A percentile compares a stretch with the other conserved stretches of the same genome.
phyloP scores from a whole-genome alignment of 2,329 filamentous ascomycete species.

The Trichoderma hamatum region DNA sequence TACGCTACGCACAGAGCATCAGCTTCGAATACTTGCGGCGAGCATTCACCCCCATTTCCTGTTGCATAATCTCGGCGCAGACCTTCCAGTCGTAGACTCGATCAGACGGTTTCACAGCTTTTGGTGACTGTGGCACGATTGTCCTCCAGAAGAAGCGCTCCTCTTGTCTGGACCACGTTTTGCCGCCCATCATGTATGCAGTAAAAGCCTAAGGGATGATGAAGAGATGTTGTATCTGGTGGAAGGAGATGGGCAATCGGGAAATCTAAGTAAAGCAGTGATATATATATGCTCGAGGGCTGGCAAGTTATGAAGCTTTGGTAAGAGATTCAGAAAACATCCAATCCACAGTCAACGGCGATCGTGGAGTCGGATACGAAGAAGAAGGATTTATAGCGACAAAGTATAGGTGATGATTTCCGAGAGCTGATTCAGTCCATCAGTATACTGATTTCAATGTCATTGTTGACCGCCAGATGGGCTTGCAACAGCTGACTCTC shows the following conservation, averaged over 20 bases:
- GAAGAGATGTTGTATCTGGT: background rate
- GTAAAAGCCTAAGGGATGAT: too few relatives aligned
- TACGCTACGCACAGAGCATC: conserved; percentile 45
- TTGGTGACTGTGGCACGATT: conserved; percentile 44
- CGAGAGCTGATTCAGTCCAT: conserved; percentile 11
- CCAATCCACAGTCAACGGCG: background rate
- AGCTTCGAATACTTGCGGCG: conserved; percentile 46
- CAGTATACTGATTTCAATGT: background rate
- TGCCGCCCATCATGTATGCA: conserved; percentile 50
- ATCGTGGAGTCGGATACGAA: background rate
- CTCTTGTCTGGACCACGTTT: conserved; percentile 52
- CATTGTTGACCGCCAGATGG: background rate
- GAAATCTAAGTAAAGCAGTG: background rate
- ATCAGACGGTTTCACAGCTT: conserved; percentile 33
- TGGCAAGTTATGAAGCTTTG: background rate
- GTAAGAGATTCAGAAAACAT: background rate
- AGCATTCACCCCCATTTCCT: conserved; percentile 39
- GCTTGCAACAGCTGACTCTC: background rate
- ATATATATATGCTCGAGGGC: background rate
- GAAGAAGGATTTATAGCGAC: background rate
- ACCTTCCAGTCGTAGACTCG: conserved; percentile 41
- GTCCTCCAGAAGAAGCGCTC: conserved; percentile 54
- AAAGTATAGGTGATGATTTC: background rate
- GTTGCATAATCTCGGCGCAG: conserved; percentile 45
- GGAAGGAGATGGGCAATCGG: too few relatives aligned